Evolutionary conservation across 2,329 filamentous ascomycete genomes (phyloP), one percentile per base, ranked within the genome.

Genomic region (Huntiella bhutanensis): DNA sequence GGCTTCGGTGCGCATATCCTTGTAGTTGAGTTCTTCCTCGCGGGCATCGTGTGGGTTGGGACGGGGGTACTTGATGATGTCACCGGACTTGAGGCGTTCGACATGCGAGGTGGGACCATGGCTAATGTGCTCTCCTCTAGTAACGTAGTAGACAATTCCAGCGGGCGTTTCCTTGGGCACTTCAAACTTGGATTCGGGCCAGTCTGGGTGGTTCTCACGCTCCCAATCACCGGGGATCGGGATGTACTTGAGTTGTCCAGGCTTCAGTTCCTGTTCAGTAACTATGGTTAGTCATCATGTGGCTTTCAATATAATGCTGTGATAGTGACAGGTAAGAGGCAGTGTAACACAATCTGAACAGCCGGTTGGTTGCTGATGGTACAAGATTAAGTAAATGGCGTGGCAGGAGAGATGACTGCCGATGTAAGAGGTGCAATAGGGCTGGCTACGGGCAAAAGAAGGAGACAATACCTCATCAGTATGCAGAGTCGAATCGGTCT

Each of bases 1-100:
- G 34, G 50, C 50, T 51, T 58, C 56, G 13, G 49, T 51, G 19
- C 49, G 52, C 41, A 49, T 49, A 28, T 49, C 48, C 15, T 45
- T 43, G 35, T 43, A 49, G 39, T 49, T 49, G 38, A 49, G 43
- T 44, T 49, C 48, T 42, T 49, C 48, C 53, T 53, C 38, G 49
- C 48, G 51, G 32, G 51, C 48, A 49, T 51, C 49, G 35, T 54
- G 51, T 4, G 53, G 54, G 35, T 55, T 55, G 28, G 51, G 48
- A 7, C 51, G 53, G 5, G 53, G 53, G 33, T 48, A 52, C 45
- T 55, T 54, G 43, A 54, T 51, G 37, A 55, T 50, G 46, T 54
- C 35, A 22, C 54, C 54, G 13, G 53, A 53, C 19, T 50, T 49
- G 22, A 55, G 51, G 42, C 45, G 51, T 36, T 55, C 53, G 41